Evolutionary conservation across 306 rosid genomes (phyloP).

Genomic region (Cicer cuneatum): DNA sequence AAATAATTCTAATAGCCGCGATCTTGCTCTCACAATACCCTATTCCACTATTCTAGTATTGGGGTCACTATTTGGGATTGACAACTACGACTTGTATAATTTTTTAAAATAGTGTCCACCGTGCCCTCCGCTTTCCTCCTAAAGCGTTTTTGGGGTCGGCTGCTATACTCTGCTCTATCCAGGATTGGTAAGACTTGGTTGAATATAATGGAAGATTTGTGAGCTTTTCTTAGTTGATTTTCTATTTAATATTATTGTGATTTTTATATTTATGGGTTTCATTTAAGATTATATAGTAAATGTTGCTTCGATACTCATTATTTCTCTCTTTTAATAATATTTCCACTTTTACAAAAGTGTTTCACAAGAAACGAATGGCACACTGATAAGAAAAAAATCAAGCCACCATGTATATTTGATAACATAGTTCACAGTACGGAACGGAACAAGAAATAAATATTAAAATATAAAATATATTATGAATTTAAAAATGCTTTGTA

Average conservation of each 20-base stretch:
- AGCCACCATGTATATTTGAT: slow-evolving; percentile 13
- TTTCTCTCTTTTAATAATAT: slow-evolving; percentile 13
- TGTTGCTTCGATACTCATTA: background rate
- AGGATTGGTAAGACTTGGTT: slow-evolving; percentile 9
- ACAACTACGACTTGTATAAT: too few species aligned
- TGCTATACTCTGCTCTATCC: background rate
- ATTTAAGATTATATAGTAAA: slow-evolving; percentile 13
- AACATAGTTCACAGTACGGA: background rate
- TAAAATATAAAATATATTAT: background rate
- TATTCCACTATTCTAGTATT: too few species aligned
- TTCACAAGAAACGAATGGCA: slow-evolving; percentile 2
- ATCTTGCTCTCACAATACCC: too few species aligned
- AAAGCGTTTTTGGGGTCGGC: background rate
- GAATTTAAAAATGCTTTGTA: background rate
- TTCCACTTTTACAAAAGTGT: background rate
- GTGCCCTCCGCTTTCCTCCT: background rate
- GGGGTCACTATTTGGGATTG: too few species aligned
- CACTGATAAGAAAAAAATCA: background rate
- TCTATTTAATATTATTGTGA: background rate
- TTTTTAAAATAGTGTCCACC: background rate
- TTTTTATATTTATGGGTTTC: slow-evolving; percentile 13
- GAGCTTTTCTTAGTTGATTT: background rate
- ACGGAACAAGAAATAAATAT: background rate
- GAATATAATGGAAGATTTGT: slow-evolving; percentile 17
- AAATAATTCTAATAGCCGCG: too few species aligned